Evolutionary conservation across 805 yeast genomes (phyloP).

Genomic region (Zygoascus biomembranicola): DNA sequence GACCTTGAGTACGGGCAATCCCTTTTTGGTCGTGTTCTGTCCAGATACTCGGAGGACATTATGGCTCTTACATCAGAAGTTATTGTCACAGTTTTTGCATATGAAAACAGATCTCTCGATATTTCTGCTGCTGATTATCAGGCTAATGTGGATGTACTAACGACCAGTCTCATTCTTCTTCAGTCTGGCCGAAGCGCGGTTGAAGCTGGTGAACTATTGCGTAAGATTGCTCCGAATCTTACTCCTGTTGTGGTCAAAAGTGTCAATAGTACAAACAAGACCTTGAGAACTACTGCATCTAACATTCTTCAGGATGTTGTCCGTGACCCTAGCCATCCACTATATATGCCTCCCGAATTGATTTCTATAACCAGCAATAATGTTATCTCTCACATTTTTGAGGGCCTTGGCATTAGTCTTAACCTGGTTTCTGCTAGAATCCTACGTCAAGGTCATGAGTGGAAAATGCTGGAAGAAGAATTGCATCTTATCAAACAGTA

Average conservation of each 20-base stretch:
- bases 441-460: constrained; percentile 31
- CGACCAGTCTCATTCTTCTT: not conserved
- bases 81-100: constrained; percentile 5
- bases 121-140: not conserved
- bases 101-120: constrained; percentile 3
- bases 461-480: constrained; percentile 7
- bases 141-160: constrained; percentile 7
- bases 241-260: constrained; percentile 7
- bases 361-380: constrained; percentile 6
- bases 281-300: constrained; percentile 9
- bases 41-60: not conserved
- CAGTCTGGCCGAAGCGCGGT: not conserved
- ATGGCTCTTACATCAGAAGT: constrained; percentile 5
- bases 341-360: not conserved
- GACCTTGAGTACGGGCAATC: constrained; percentile 9
- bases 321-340: not conserved
- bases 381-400: constrained; percentile 10
- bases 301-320: constrained; percentile 10
- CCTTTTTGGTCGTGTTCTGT: constrained; percentile 4
- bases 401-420: constrained; percentile 23
- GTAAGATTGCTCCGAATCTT: not conserved
- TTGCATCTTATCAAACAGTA: constrained; percentile 24
- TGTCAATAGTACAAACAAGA: constrained; percentile 8
- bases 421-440: constrained; percentile 34
- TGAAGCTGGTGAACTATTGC: not conserved